Percentiles rank a stretch among this genome's conserved stretches.
Evolutionary conservation across 805 yeast species (phyloP).

Genomic region (Teunomyces pallodes): DNA sequence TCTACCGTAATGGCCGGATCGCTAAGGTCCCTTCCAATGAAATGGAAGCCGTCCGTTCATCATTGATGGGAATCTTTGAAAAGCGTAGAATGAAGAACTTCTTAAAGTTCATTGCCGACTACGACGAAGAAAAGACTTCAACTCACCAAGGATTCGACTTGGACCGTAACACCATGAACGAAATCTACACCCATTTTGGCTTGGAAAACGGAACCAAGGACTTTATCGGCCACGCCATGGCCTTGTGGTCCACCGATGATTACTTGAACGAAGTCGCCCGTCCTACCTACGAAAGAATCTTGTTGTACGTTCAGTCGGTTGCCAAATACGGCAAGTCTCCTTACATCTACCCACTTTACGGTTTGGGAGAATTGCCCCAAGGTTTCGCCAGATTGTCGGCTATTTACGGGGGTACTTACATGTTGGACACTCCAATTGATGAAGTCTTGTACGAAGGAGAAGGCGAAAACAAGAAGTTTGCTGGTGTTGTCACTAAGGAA

Average conservation of each 20-base stretch:
- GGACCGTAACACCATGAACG: constrained; percentile 88
- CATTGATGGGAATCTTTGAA: constrained; percentile 94
- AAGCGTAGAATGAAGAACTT: constrained; percentile 93
- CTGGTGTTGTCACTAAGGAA: constrained; percentile 87
- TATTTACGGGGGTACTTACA: constrained; percentile 96
- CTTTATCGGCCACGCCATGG: constrained; percentile 98
- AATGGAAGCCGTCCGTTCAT: constrained; percentile 84
- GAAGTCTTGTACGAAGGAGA: constrained; percentile 74
- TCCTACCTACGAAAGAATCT: constrained; percentile 82
- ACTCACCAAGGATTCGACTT: constrained; percentile 87
- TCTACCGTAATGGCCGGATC: constrained; percentile 82
- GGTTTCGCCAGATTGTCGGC: constrained; percentile 97
- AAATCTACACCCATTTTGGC: constrained; percentile 84
- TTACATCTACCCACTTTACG: constrained; percentile 92
- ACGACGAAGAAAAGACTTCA: constrained; percentile 70
- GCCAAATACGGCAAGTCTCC: constrained; percentile 97
- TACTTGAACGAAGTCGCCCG: constrained; percentile 87
- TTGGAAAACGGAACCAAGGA: constrained; percentile 91
- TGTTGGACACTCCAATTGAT: constrained; percentile 95
- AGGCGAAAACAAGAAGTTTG: constrained; percentile 64
- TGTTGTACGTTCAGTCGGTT: constrained; percentile 83
- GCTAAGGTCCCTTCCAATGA: constrained; percentile 95
- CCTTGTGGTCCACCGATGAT: constrained; percentile 89
- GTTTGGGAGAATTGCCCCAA: constrained; percentile 97
- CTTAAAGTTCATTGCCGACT: constrained; percentile 80